These are phyloP conservation scores for Carpinus fangiana DNA, from an alignment of 306 rosid species.

Conservation along the genomic window DNA sequence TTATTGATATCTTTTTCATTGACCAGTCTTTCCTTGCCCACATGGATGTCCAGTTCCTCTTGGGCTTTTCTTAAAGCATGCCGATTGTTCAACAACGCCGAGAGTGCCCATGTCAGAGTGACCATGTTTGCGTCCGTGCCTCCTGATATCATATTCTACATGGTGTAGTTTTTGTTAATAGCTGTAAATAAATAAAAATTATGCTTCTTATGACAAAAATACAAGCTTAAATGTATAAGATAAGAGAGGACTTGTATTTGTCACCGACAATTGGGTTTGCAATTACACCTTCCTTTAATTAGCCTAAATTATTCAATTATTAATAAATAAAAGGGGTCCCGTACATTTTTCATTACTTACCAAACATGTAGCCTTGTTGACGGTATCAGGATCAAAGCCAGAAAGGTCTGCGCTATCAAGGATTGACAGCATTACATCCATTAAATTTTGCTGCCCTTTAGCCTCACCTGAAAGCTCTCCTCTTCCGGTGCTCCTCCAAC, in stretches of 20 bases:
- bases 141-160: constrained; percentile 20
- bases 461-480: constrained; percentile 6
- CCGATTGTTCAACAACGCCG: constrained; percentile 37
- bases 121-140: constrained; percentile 51
- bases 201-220: too few species aligned
- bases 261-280: too few species aligned
- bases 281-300: too few species aligned
- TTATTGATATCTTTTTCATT: constrained; percentile 47
- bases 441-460: constrained; percentile 36
- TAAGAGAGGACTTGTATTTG: too few species aligned
- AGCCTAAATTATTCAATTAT: too few species aligned
- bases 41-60: constrained; percentile 52
- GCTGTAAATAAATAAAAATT: too few species aligned
- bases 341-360: constrained; percentile 12
- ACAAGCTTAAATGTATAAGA: too few species aligned
- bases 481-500: constrained; percentile 35
- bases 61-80: constrained; percentile 31
- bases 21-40: constrained; percentile 50
- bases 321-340: too few species aligned
- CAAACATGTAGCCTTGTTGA: constrained; percentile 39
- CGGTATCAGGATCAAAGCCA: constrained; percentile 33
- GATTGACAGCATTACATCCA: constrained; percentile 40
- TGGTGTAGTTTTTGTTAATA: not conserved
- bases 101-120: constrained; percentile 43
- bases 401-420: constrained; percentile 9